A percentile compares a stretch with the other conserved stretches of the same genome.
These are phyloP conservation scores for Pseudevernia furfuracea DNA, from an alignment of 495 filamentous ascomycete species.

Conservation along the genomic window DNA sequence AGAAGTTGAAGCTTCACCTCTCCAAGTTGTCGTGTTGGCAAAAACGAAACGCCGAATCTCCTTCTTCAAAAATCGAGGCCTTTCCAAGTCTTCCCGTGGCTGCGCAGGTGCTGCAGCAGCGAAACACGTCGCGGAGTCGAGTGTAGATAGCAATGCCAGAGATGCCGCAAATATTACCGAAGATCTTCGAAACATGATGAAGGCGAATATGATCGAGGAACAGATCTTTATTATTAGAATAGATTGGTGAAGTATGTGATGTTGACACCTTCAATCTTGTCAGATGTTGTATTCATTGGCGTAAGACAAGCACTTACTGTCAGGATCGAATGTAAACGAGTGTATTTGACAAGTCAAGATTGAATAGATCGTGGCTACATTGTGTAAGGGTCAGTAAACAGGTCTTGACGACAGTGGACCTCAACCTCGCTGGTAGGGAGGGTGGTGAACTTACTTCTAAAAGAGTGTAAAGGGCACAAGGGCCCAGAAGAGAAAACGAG, in stretches of 20 bases:
- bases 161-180: slow-evolving; percentile 43
- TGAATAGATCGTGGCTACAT: slow-evolving; percentile 48
- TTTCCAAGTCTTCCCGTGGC: slow-evolving; percentile 25
- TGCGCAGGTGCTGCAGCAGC: slow-evolving; percentile 25
- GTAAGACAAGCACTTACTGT: slow-evolving; percentile 38
- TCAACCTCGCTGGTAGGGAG: not conserved
- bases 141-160: slow-evolving; percentile 43
- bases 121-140: slow-evolving; percentile 37
- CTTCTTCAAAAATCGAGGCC: slow-evolving; percentile 52
- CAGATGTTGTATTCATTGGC: not conserved
- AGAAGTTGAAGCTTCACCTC: slow-evolving; percentile 25
- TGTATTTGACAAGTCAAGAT: slow-evolving; percentile 51
- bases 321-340: slow-evolving; percentile 49
- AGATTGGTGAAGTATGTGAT: slow-evolving; percentile 25
- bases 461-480: slow-evolving; percentile 28
- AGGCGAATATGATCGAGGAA: slow-evolving; percentile 1
- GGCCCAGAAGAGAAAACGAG: slow-evolving; percentile 22
- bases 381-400: slow-evolving; percentile 13
- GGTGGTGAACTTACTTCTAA: slow-evolving; percentile 20
- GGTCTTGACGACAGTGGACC: not conserved
- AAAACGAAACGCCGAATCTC: slow-evolving; percentile 49
- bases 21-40: slow-evolving; percentile 32
- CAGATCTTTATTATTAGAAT: slow-evolving; percentile 1
- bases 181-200: slow-evolving; percentile 38
- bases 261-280: slow-evolving; percentile 7